phyloP scores from a whole-genome alignment of 768 basidiomycete species.

The Clavulina sp. region DNA sequence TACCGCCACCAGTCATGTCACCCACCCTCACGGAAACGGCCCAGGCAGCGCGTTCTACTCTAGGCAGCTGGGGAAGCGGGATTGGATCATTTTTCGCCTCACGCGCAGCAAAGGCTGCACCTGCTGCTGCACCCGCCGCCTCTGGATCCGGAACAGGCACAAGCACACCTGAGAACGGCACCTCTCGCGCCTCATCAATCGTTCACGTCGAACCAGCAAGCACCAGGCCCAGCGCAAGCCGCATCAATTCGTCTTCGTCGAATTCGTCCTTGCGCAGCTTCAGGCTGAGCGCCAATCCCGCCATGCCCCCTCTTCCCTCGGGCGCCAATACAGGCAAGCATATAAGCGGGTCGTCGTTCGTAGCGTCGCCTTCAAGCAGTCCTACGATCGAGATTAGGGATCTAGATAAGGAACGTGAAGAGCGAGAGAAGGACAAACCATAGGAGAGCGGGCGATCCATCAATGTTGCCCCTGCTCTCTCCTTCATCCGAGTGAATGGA shows the following conservation, averaged over 20 bases:
- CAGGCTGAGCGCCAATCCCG: background rate
- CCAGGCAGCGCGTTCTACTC: background rate
- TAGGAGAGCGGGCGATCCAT: background rate
- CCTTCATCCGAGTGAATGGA: background rate
- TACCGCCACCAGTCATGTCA: background rate
- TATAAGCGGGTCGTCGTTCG: background rate
- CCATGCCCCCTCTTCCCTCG: background rate
- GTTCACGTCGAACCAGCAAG: background rate
- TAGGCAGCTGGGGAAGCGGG: background rate
- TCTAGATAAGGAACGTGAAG: constrained; percentile 1
- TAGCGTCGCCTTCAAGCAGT: background rate
- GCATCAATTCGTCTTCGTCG: background rate
- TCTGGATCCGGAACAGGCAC: background rate
- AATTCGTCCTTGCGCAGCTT: background rate
- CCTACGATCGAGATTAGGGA: background rate
- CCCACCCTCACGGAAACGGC: background rate
- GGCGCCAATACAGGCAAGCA: background rate
- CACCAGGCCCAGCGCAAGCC: background rate
- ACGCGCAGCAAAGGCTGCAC: too few species aligned
- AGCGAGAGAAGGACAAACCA: background rate
- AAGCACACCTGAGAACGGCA: background rate
- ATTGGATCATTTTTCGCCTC: too few species aligned
- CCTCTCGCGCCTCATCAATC: background rate
- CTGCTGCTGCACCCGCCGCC: background rate
- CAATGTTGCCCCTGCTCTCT: background rate